Evolutionary conservation across 176 grass and related monocot genomes (phyloP).

Genomic region (Calamus simplicifolius): DNA sequence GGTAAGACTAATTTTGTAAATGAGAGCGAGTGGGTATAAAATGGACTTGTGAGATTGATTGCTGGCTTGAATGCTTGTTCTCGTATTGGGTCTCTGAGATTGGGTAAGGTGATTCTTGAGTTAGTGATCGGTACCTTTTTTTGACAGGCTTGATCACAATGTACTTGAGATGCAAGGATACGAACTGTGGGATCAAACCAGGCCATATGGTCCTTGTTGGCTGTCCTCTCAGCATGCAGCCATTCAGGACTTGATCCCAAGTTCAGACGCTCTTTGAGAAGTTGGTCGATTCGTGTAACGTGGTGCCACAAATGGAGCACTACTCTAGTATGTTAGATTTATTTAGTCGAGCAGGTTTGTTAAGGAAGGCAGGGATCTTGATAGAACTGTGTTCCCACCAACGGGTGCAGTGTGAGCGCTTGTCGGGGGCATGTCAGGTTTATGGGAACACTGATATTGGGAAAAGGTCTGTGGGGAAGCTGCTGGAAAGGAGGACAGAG

Average conservation of each 20-base stretch:
- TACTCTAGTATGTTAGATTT: slow-evolving; percentile 24
- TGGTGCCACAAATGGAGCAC: slow-evolving; percentile 13
- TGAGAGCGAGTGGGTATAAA: slow-evolving; percentile 1
- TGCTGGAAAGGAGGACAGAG: slow-evolving; percentile 1
- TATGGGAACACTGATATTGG: slow-evolving; percentile 8
- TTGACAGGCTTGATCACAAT: slow-evolving; percentile 8
- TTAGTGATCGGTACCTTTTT: slow-evolving; percentile 22
- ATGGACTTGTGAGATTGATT: slow-evolving; percentile 40
- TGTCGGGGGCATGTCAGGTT: slow-evolving; percentile 3
- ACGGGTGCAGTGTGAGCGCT: slow-evolving; percentile 13
- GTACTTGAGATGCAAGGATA: slow-evolving; percentile 16
- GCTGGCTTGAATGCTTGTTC: slow-evolving; percentile 50
- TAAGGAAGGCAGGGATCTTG: slow-evolving; percentile 13
- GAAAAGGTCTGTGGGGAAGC: background rate
- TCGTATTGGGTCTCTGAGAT: slow-evolving; percentile 17
- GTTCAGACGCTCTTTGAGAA: slow-evolving; percentile 1
- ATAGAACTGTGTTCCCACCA: slow-evolving; percentile 7
- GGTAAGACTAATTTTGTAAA: slow-evolving; percentile 14
- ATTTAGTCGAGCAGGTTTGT: slow-evolving; percentile 16
- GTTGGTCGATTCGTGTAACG: background rate
- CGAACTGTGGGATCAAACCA: slow-evolving; percentile 12
- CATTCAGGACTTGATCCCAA: slow-evolving; percentile 12
- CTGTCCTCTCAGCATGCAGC: slow-evolving; percentile 19
- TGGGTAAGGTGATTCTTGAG: slow-evolving; percentile 54
- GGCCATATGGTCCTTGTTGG: slow-evolving; percentile 20